Percentiles rank a stretch among this genome's conserved stretches.
Evolutionary conservation across 805 yeast genomes (phyloP).

Genomic region (Myxozyma neotropica): DNA sequence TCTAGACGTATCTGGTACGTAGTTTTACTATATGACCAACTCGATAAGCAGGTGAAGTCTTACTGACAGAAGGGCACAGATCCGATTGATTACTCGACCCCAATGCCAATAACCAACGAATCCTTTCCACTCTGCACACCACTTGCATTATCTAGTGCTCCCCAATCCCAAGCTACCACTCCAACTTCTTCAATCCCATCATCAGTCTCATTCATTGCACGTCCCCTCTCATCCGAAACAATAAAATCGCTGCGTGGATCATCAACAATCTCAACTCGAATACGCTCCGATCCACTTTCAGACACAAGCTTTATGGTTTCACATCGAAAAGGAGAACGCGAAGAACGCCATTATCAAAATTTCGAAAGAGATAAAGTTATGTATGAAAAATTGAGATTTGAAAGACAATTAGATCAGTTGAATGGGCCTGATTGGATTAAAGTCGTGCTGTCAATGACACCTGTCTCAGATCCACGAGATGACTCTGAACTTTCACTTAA

Average conservation of each 20-base stretch:
- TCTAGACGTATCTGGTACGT: constrained; percentile 12
- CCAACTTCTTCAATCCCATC: not conserved
- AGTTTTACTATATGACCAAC: not conserved
- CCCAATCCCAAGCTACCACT: not conserved
- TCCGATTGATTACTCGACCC: constrained; percentile 8
- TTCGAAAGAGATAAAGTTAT: constrained; percentile 29
- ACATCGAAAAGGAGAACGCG: constrained; percentile 27
- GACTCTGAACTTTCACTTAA: constrained; percentile 17
- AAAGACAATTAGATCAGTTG: constrained; percentile 25
- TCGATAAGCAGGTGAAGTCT: not conserved
- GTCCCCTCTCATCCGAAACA: not conserved
- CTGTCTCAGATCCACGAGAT: constrained; percentile 18
- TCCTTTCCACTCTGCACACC: not conserved
- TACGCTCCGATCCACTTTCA: constrained; percentile 22
- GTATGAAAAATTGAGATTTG: constrained; percentile 28
- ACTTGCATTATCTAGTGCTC: too few species aligned
- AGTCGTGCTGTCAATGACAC: constrained; percentile 26
- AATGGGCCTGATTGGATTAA: constrained; percentile 28
- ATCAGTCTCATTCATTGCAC: not conserved
- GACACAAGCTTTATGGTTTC: constrained; percentile 10
- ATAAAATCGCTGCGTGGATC: not conserved
- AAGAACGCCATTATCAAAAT: constrained; percentile 27
- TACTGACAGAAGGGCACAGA: not conserved
- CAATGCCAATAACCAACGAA: constrained; percentile 7
- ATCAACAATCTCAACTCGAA: constrained; percentile 13